A percentile compares a stretch with the other conserved stretches of the same genome.
phyloP scores from a whole-genome alignment of 1,139 yeast species.

The Ashbya aceris region DNA sequence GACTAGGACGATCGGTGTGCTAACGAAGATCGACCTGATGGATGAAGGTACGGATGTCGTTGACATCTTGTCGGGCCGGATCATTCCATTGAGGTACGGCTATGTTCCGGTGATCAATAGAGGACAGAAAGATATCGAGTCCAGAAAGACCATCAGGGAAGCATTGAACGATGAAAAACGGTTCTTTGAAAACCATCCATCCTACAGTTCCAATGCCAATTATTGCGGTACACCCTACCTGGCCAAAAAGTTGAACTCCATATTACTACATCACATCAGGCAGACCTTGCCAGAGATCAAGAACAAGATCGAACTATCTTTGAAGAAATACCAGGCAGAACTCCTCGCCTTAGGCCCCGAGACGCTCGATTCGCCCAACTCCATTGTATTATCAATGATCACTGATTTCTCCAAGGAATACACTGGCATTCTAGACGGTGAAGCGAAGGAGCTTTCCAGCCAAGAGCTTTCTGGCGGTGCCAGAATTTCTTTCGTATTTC shows the following conservation, averaged over 20 bases:
- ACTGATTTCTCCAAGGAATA: constrained; percentile 91
- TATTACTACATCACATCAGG: constrained; percentile 86
- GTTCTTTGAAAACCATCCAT: constrained; percentile 69
- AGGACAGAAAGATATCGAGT: constrained; percentile 93
- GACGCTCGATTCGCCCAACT: constrained; percentile 78
- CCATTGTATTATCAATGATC: constrained; percentile 81
- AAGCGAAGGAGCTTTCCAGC: constrained; percentile 76
- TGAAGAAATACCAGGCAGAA: constrained; percentile 77
- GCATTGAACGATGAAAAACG: constrained; percentile 75
- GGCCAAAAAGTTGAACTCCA: constrained; percentile 85
- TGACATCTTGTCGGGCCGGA: constrained; percentile 92
- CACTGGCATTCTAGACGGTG: constrained; percentile 87
- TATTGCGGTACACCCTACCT: constrained; percentile 94
- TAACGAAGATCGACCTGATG: constrained; percentile 95
- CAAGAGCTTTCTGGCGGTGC: constrained; percentile 95
- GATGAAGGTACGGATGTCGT: constrained; percentile 98
- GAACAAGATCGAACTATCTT: constrained; percentile 74
- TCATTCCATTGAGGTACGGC: constrained; percentile 90
- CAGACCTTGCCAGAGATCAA: constrained; percentile 91
- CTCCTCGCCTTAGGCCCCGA: constrained; percentile 73
- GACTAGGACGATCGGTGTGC: constrained; percentile 88
- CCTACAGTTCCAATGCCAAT: constrained; percentile 78
- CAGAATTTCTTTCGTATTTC: constrained; percentile 94
- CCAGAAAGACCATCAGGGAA: constrained; percentile 75
- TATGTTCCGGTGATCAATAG: constrained; percentile 96